phyloP scores from a whole-genome alignment of 164 flowering plant species.

The Vitis rupestris region DNA sequence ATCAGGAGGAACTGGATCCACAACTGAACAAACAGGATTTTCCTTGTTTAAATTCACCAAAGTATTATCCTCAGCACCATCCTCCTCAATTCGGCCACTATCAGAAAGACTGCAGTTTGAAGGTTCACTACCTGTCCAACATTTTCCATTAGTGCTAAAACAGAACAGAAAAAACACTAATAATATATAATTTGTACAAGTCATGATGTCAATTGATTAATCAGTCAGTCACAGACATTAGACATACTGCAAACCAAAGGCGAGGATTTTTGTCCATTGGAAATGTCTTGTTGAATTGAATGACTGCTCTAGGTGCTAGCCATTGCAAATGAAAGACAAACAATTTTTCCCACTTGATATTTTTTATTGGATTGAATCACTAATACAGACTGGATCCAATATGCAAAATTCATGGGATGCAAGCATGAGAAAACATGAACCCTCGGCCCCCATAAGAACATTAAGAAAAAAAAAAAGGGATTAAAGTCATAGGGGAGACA shows the following conservation, averaged over 20 bases:
- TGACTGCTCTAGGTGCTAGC: background rate
- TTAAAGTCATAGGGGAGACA: too few relatives aligned
- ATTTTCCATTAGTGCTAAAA: slow-evolving; percentile 10
- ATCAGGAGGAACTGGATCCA: slow-evolving; percentile 16
- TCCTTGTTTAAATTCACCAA: slow-evolving; percentile 16
- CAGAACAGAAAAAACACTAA: background rate
- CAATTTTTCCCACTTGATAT: too few relatives aligned
- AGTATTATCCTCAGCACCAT: slow-evolving; percentile 12
- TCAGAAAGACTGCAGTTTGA: slow-evolving; percentile 13
- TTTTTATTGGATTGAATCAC: too few relatives aligned
- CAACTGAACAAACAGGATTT: slow-evolving; percentile 15
- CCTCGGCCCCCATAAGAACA: too few relatives aligned
- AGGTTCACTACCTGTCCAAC: slow-evolving; percentile 26
- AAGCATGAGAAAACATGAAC: too few relatives aligned
- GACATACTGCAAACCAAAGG: background rate
- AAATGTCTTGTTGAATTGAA: background rate
- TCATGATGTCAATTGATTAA: too few relatives aligned
- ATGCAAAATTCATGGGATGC: too few relatives aligned
- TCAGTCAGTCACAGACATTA: background rate
- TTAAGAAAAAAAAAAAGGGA: too few relatives aligned
- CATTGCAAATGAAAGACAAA: too few relatives aligned
- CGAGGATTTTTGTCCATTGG: background rate
- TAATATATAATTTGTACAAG: too few relatives aligned
- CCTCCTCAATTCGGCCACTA: slow-evolving; percentile 18
- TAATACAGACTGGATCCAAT: too few relatives aligned